Base-by-base conservation (phyloP, 345 rosid genomes). In the Moricandia moricandioides region DNA sequence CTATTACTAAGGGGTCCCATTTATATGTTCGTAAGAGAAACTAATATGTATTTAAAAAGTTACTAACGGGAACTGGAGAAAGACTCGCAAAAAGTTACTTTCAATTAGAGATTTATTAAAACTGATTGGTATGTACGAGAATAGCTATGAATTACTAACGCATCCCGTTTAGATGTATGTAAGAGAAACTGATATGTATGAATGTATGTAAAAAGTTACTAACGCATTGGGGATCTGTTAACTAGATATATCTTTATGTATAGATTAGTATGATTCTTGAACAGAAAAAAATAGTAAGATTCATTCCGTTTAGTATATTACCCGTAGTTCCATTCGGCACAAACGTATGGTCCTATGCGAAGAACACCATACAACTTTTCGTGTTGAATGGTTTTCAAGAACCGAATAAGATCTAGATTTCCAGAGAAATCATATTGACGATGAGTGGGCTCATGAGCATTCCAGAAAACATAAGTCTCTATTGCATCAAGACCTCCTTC, bases 391-490 rank as follows among this genome's bases (percentile, higher is more conserved):
- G 54, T 47, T 47, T 47, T 47, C 21, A 47, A 47, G 54, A 47
- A 47, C 54, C 54, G 54, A 47, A 47, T 47, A 14, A 47, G 54
- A 2, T 47, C 54, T 47, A 47, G 18, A 14, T 47, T 47, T 47
- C 54, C 54, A 14, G 58, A 24, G 33, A 85, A 85, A 72, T 85
- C 78, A 72, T 83, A 85, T 74, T 82, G 75, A 6, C 86, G 85
- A 29, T 77, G 85, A 14, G 62, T 52, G 10, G 88, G 88, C 27
- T 88, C 89, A 27, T 88, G 91, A 0, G 61, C 81, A 10, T 86
- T 79, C 89, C 89, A 88, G 7, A 88, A 88, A 0, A 86, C 76
- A 7, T 88, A 88, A 0, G 89, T 82, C 1, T 88, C 92, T 37
- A 88, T 81, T 0, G 83, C 78, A 79, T 84, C 83, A 8, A 88